Percentiles rank a stretch among this genome's conserved stretches.
Evolutionary conservation across 768 basidiomycete genomes (phyloP).

Genomic region (Tephrocybe sp.): DNA sequence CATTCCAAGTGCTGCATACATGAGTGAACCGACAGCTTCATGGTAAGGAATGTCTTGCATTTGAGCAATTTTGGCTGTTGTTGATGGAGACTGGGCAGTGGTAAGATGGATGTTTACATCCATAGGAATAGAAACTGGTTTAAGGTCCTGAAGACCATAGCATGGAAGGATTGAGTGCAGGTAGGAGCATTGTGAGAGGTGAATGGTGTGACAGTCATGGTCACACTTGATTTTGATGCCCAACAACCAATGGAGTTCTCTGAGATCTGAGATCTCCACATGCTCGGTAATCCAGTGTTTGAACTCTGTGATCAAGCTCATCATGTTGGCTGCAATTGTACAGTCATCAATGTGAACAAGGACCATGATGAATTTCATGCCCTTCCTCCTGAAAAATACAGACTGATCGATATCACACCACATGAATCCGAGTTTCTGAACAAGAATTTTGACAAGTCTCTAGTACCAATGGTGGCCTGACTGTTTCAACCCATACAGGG

Average conservation of each 20-base stretch:
- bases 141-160: conserved; percentile 25
- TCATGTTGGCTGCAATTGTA: conserved; percentile 17
- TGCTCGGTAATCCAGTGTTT: conserved; percentile 16
- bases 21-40: conserved; percentile 22
- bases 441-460: conserved; percentile 7
- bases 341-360: conserved; percentile 24
- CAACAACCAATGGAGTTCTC: conserved; percentile 28
- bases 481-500: neutral
- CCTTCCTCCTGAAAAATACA: conserved; percentile 16
- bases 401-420: conserved; percentile 19
- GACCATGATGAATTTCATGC: conserved; percentile 12
- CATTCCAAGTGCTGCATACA: conserved; percentile 22
- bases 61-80: conserved; percentile 12
- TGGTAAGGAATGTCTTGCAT: conserved; percentile 25
- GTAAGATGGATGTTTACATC: conserved; percentile 8
- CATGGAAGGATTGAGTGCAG: conserved; percentile 27
- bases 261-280: conserved; percentile 27
- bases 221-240: conserved; percentile 25
- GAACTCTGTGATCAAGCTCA: conserved; percentile 12
- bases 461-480: conserved; percentile 11
- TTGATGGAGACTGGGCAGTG: conserved; percentile 16
- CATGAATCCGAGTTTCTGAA: conserved; percentile 10
- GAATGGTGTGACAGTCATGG: conserved; percentile 13
- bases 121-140: conserved; percentile 25
- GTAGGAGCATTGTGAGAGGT: conserved; percentile 30